These are phyloP conservation scores for Macadamia integrifolia DNA, from an alignment of 164 flowering plant species.

Conservation along the genomic window DNA sequence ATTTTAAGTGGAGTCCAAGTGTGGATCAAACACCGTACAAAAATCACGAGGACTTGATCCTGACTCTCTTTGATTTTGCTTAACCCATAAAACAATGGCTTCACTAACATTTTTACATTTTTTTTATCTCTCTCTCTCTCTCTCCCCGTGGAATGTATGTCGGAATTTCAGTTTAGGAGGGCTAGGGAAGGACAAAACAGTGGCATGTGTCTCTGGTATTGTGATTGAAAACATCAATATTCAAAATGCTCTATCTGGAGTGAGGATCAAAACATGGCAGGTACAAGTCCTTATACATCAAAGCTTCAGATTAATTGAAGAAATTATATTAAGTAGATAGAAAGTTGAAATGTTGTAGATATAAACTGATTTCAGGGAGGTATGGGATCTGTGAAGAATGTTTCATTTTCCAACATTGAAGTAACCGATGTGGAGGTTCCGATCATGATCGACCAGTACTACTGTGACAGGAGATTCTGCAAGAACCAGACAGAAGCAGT, in stretches of 20 bases:
- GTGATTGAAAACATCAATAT: constrained; percentile 40
- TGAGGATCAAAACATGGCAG: constrained; percentile 80
- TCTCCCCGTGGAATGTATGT: too few relatives aligned
- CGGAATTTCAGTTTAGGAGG: constrained; percentile 45
- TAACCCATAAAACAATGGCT: not conserved
- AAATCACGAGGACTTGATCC: too few relatives aligned
- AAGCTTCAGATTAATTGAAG: not conserved
- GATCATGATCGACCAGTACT: constrained; percentile 77
- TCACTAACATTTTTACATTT: not conserved
- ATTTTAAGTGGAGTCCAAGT: too few relatives aligned
- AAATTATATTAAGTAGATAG: not conserved
- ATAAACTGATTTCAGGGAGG: constrained; percentile 54
- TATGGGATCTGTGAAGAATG: constrained; percentile 50
- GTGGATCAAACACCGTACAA: too few relatives aligned
- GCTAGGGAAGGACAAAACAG: constrained; percentile 66
- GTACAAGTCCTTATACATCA: constrained; percentile 9
- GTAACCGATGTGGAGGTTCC: constrained; percentile 64
- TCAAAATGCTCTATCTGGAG: constrained; percentile 47
- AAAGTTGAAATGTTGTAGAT: not conserved
- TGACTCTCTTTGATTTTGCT: not conserved
- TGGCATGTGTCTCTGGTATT: constrained; percentile 63
- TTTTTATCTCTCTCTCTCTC: not conserved
- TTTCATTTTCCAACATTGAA: constrained; percentile 65
- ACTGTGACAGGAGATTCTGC: constrained; percentile 63
- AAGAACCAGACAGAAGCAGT: constrained; percentile 76